phyloP scores from a whole-genome alignment of 2,329 filamentous ascomycete genomes.

The Arthrobotrys pseudoclavata region DNA sequence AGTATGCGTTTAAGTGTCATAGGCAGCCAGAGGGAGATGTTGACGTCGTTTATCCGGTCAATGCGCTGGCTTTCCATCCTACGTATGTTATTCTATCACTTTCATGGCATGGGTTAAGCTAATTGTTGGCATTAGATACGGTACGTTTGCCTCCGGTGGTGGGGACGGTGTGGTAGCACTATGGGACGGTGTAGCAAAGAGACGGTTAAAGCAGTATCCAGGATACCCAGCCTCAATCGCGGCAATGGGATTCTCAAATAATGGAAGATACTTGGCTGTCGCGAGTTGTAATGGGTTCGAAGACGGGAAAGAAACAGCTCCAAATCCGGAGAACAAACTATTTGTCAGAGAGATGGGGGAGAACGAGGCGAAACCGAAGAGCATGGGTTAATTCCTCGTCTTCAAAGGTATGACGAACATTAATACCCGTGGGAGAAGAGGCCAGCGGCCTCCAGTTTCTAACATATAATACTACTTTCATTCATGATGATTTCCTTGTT shows the following conservation, averaged over 20 bases:
- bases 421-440: neutral
- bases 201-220: conserved; percentile 89
- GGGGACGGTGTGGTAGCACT: conserved; percentile 92
- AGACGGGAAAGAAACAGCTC: conserved; percentile 84
- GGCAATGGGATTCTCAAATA: conserved; percentile 79
- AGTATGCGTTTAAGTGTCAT: conserved; percentile 99
- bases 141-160: conserved; percentile 89
- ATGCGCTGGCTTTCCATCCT: conserved; percentile 89
- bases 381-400: conserved; percentile 72
- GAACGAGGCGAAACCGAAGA: conserved; percentile 88
- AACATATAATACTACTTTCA: neutral
- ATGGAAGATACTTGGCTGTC: conserved; percentile 83
- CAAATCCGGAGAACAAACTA: conserved; percentile 77
- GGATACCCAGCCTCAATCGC: conserved; percentile 84
- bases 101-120: neutral
- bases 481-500: conserved; percentile 4
- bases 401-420: neutral
- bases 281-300: conserved; percentile 89
- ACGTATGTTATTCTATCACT: conserved; percentile 67
- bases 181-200: conserved; percentile 92
- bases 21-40: conserved; percentile 78
- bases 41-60: conserved; percentile 91
- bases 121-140: conserved; percentile 67
- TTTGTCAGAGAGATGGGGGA: conserved; percentile 87
- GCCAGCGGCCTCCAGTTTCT: neutral